Conservation (phyloP, 1,284 basidiomycete species). For the Moesziomyces parantarcticus region DNA sequence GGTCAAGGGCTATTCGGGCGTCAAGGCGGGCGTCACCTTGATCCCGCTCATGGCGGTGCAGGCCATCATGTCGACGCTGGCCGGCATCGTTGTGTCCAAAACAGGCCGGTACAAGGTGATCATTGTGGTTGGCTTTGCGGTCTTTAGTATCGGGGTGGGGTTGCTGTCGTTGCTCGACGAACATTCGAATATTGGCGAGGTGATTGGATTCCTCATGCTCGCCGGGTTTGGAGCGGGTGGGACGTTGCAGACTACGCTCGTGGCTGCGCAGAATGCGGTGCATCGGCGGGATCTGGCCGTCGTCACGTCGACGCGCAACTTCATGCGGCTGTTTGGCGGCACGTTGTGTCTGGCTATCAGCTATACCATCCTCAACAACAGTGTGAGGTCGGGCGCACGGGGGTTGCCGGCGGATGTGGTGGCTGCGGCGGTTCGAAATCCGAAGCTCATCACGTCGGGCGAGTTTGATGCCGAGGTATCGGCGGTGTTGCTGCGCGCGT, state of each 20-base stretch:
- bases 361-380: constrained; percentile 70
- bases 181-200: constrained; percentile 71
- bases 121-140: constrained; percentile 75
- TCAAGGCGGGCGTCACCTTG: constrained; percentile 75
- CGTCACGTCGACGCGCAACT: constrained; percentile 78
- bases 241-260: constrained; percentile 68
- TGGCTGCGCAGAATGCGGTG: constrained; percentile 79
- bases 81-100: constrained; percentile 75
- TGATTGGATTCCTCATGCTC: constrained; percentile 78
- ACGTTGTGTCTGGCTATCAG: constrained; percentile 75
- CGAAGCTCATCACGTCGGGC: constrained; percentile 29
- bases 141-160: constrained; percentile 70
- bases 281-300: constrained; percentile 77
- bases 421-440: constrained; percentile 35
- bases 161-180: constrained; percentile 75
- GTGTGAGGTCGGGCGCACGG: constrained; percentile 15
- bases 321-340: constrained; percentile 76
- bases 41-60: constrained; percentile 77
- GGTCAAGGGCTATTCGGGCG: constrained; percentile 75
- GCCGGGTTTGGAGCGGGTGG: constrained; percentile 78
- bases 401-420: constrained; percentile 18
- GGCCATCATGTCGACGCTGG: constrained; percentile 37
- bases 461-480: constrained; percentile 16
- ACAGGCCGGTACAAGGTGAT: constrained; percentile 77
- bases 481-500: constrained; percentile 72